Evolutionary conservation across 805 yeast species (phyloP), one percentile per base, ranked within the genome.

Genomic region (Saturnispora diversa): DNA sequence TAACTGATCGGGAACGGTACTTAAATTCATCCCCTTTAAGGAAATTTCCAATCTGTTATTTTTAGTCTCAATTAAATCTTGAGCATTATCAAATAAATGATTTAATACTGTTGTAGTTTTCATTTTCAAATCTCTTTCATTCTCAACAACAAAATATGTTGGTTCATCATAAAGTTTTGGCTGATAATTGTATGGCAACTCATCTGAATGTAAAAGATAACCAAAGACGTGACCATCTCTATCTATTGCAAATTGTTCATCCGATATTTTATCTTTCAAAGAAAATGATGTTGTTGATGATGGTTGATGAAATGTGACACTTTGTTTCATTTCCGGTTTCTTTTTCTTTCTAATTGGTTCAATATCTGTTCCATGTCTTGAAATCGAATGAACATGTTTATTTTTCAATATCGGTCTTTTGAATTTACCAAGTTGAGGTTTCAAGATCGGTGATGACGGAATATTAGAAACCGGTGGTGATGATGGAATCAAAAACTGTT

Each of bases 1-100:
- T 22, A 77, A 64, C 46, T 75, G 80, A 38, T 72, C 75, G 1
- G 84, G 83, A 3, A 77, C 54, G 5, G 67, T 67, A 9, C 58
- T 61, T 29, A 77, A 56, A 0, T 64, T 67, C 55, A 75, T 51
- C 12, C 66, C 57, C 39, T 75, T 80, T 21, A 77, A 50, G 41
- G 67, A 57, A 2, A 77, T 59, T n/a, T 52, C 59, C 1, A 74
- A 63, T 7, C 53, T 46, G 5, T 67, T 65, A 31, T 70, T 47
- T 15, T 28, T 31, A 1, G 36, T 13, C 20, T 40, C 41, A 30
- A 37, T 31, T 1, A 40, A 44, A 17, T 58, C 54, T 4, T 50
- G 43, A 9, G 52, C 55, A 24, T 48, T 65, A 45, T 74, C 81
- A 44, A 77, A 73, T 3, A 72, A 60, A 4, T 58, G 53, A 10